phyloP scores from a whole-genome alignment of 2,329 filamentous ascomycete species.

The Ampelomyces quisqualis region DNA sequence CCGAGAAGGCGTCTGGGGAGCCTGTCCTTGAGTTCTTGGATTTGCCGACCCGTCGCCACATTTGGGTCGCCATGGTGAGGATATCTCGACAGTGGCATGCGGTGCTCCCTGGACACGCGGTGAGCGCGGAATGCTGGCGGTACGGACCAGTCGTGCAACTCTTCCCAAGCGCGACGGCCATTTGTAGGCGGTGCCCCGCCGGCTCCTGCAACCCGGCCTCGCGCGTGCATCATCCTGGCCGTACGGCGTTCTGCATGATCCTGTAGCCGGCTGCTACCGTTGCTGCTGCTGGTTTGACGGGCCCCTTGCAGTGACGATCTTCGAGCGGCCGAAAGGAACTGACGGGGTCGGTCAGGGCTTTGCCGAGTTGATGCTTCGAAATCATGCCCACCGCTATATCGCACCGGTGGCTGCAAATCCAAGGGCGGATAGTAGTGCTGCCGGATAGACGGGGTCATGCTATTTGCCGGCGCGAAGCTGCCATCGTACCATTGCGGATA shows the following conservation, averaged over 20 bases:
- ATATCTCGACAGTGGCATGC: constrained; percentile 13
- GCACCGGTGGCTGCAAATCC: constrained; percentile 6
- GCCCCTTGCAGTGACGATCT: constrained; percentile 18
- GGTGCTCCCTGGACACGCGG: constrained; percentile 18
- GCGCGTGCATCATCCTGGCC: constrained; percentile 10
- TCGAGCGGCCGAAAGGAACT: constrained; percentile 13
- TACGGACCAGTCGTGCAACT: no score
- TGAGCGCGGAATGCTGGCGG: constrained; percentile 19
- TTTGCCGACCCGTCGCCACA: constrained; percentile 24
- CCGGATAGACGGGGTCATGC: constrained; percentile 2
- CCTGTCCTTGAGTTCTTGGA: constrained; percentile 33
- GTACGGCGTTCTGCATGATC: constrained; percentile 17
- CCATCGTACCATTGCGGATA: constrained; percentile 5
- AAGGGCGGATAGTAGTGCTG: constrained; percentile 7
- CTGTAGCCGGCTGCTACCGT: constrained; percentile 5
- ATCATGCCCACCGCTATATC: constrained; percentile 7
- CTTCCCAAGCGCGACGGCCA: constrained; percentile 36
- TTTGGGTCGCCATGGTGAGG: constrained; percentile 25
- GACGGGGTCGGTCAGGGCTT: constrained; percentile 11
- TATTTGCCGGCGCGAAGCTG: constrained; percentile 3
- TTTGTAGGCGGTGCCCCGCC: constrained; percentile 33
- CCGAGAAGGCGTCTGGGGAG: constrained; percentile 27
- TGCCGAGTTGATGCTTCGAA: constrained; percentile 6
- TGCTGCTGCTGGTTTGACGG: constrained; percentile 4
- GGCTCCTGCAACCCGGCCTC: constrained; percentile 25